A percentile compares a stretch with the other conserved stretches of the same genome.
phyloP scores from a whole-genome alignment of 352 stramenopile genomes.

The Globisporangium perplexum region DNA sequence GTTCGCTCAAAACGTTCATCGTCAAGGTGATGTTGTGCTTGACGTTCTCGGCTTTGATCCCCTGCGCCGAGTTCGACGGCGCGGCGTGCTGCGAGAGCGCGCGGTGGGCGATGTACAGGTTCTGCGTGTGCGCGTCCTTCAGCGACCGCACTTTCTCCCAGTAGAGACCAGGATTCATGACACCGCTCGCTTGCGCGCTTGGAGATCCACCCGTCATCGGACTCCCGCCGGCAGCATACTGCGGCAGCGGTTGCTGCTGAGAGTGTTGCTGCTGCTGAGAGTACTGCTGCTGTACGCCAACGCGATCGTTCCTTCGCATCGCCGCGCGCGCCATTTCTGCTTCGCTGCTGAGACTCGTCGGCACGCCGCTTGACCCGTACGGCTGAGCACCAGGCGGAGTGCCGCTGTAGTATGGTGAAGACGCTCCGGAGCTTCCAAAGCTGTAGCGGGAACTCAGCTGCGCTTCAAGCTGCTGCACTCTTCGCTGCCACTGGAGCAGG shows the following conservation, averaged over 20 bases:
- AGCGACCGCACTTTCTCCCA: conserved; percentile 67
- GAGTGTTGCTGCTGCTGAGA: conserved; percentile 1
- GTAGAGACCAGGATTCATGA: conserved; percentile 47
- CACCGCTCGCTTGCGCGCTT: conserved; percentile 4
- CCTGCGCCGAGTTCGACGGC: conserved; percentile 55
- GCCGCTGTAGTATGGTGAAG: conserved; percentile 36
- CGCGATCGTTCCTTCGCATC: conserved; percentile 27
- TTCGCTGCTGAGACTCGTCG: conserved; percentile 26
- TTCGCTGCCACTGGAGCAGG: conserved; percentile 57
- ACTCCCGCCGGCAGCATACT: conserved; percentile 10
- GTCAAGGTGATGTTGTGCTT: conserved; percentile 78
- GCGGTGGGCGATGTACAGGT: conserved; percentile 55
- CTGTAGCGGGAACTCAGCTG: conserved; percentile 23
- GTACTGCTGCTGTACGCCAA: conserved; percentile 10
- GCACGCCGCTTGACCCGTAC: conserved; percentile 17
- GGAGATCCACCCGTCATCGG: conserved; percentile 12
- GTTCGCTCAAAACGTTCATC: conserved; percentile 56
- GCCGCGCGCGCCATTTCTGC: conserved; percentile 46
- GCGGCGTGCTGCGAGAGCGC: conserved; percentile 62
- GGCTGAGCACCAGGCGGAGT: conserved; percentile 16
- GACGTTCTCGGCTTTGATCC: conserved; percentile 67
- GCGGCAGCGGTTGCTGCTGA: conserved; percentile 19
- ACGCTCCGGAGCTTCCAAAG: conserved; percentile 4
- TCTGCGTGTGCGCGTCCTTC: conserved; percentile 36
- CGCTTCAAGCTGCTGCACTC: conserved; percentile 42